These are phyloP conservation scores for Trichomonas gallinae DNA, from an alignment of 208 protist genomes.

Conservation along the genomic window DNA sequence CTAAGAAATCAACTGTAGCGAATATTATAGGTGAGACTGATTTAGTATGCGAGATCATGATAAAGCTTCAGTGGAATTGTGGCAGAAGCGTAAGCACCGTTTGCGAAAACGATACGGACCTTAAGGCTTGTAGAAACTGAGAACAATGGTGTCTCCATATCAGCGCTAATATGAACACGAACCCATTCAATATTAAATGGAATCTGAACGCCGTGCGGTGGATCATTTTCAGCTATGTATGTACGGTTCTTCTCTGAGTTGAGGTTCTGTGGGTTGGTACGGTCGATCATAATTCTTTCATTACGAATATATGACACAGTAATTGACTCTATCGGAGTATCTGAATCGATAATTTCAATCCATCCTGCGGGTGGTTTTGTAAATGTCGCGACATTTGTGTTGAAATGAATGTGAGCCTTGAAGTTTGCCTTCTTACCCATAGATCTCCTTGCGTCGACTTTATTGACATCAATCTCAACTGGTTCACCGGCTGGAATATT, in stretches of 20 bases:
- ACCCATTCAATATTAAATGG: slow-evolving; percentile 5
- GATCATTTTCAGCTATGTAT: not conserved
- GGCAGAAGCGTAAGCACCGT: not conserved
- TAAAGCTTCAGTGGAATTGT: not conserved
- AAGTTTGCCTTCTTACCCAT: not conserved
- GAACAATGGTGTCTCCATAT: not conserved
- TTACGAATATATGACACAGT: not conserved
- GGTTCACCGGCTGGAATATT: not conserved
- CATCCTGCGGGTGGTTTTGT: not conserved
- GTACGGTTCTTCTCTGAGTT: not conserved
- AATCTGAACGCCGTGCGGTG: not conserved
- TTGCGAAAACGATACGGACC: not conserved
- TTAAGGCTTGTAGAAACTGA: not conserved
- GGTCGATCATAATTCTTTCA: not conserved
- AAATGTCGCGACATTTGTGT: not conserved
- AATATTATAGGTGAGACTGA: not conserved
- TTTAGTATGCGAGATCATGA: slow-evolving; percentile 4
- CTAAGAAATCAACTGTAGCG: too few relatives aligned
- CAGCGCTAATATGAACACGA: not conserved
- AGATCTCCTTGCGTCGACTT: not conserved
- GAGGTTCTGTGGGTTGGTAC: not conserved
- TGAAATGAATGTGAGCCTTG: not conserved
- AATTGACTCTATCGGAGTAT: not conserved
- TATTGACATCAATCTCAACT: not conserved
- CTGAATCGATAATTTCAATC: not conserved